A percentile compares a stretch with the other conserved stretches of the same genome.
phyloP scores from a whole-genome alignment of 129 eudicot species.

The Erigeron canadensis region DNA sequence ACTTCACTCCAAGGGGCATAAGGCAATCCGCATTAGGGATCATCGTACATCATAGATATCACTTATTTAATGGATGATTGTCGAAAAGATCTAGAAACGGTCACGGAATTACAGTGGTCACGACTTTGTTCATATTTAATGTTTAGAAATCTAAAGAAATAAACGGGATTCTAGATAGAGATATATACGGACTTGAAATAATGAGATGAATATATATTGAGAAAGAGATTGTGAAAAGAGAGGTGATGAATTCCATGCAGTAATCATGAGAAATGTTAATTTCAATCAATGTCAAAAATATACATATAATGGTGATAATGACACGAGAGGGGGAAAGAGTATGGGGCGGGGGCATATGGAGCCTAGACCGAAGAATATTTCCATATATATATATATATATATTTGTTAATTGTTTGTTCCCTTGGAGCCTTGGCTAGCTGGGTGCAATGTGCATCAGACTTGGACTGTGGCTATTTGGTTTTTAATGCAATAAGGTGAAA shows the following conservation, averaged over 20 bases:
- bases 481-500: conserved; percentile 1
- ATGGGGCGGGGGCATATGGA: conserved; percentile 29
- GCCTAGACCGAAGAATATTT: conserved; percentile 14
- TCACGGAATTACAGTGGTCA: too few relatives aligned
- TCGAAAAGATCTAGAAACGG: too few relatives aligned
- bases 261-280: conserved; percentile 30
- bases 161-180: not conserved
- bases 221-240: not conserved
- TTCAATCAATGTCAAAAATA: conserved; percentile 41
- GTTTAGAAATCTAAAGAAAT: too few relatives aligned
- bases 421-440: conserved; percentile 20
- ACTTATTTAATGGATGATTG: too few relatives aligned
- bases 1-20: too few relatives aligned
- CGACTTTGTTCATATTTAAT: too few relatives aligned
- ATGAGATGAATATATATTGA: not conserved
- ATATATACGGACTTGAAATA: not conserved
- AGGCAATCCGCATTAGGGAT: too few relatives aligned
- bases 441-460: conserved; percentile 19
- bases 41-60: not conserved
- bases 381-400: conserved; percentile 20
- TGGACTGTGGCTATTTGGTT: not conserved
- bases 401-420: too few relatives aligned
- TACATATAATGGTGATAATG: conserved; percentile 19
- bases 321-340: conserved; percentile 19
- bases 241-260: conserved; percentile 42